Evolutionary conservation across 768 basidiomycete species (phyloP), one percentile per base, ranked within the genome.

Genomic region (Leccinum boreale): DNA sequence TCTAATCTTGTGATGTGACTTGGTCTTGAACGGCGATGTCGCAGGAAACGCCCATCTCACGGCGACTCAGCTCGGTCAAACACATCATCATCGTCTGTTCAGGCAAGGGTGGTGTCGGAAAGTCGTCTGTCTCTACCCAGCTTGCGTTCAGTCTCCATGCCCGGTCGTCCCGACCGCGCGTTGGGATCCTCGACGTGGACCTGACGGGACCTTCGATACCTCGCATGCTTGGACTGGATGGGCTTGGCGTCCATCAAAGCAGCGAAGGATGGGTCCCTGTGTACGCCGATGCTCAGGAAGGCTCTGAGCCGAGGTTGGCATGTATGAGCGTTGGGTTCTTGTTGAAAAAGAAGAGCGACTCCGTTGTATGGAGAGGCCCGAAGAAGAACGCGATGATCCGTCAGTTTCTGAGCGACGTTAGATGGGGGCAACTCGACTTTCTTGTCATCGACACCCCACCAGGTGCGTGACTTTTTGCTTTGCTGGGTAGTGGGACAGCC

Each of bases 341-440:
- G 63, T 74, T 98, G 65, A 92, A 92, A 77, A 88, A 87, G 68
- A 87, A 86, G 68, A 88, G 86, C 21, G 95, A 98, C 69, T 92
- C 92, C 17, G 94, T 99, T 48, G 92, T 99, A 2, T 99, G 97
- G 97, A 78, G 97, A 67, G 97, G 97, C 0, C 97, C 97, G 50
- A 98, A 97, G 80, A 98, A 97, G 80, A 95, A 95, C 65, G 95
- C 89, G 57, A 97, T 97, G 94, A 96, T 98, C 65, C 79, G 93
- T 67, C 95, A 98, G 76, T 97, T 98, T 71, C 72, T 97, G 70
- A 85, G 86, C 65, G 92, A 98, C 64, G 94, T 97, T n/a, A 77
- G 92, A 62, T 98, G 94, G 94, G 94, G 92, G 48, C 86, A 92
- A 44, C 78, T 96, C 57, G 94, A 98, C 71, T 96, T 90, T 76